phyloP scores from a whole-genome alignment of 2,329 filamentous ascomycete species.

The Aspergillus novofumigatus region DNA sequence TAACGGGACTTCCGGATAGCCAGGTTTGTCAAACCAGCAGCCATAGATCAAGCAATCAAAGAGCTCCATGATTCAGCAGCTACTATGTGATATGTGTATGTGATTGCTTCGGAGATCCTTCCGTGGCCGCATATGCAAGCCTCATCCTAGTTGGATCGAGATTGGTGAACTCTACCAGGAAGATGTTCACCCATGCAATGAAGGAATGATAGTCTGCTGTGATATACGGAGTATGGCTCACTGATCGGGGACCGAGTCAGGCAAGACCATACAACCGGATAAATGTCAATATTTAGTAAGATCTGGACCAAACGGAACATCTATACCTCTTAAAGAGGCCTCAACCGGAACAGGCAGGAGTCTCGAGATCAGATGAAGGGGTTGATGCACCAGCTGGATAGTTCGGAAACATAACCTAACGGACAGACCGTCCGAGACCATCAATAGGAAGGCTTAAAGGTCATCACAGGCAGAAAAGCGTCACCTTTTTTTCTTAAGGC shows the following conservation, averaged over 20 bases:
- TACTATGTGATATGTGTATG: slow-evolving; percentile 1
- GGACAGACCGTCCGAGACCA: neutral
- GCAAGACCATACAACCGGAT: neutral
- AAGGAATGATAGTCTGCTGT: neutral
- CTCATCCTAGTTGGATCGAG: slow-evolving; percentile 17
- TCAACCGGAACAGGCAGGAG: neutral
- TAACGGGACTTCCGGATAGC: neutral
- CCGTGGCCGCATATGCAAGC: slow-evolving; percentile 21
- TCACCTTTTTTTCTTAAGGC: neutral
- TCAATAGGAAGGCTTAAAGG: neutral
- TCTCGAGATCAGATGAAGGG: neutral
- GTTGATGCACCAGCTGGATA: neutral
- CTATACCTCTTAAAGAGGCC: too few relatives aligned
- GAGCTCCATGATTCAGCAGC: neutral
- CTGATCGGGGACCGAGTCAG: neutral
- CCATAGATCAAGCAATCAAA: neutral
- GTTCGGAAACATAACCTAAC: neutral
- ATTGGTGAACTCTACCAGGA: slow-evolving; percentile 3
- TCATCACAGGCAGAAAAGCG: neutral
- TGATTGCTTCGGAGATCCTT: slow-evolving; percentile 15
- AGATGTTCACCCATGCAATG: neutral
- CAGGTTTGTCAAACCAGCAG: neutral
- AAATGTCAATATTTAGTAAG: neutral
- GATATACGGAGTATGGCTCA: neutral
- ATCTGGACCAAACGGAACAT: neutral